A percentile compares a stretch with the other conserved stretches of the same genome.
phyloP scores from a whole-genome alignment of 2,329 filamentous ascomycete species.

The Penicillium crustosum region DNA sequence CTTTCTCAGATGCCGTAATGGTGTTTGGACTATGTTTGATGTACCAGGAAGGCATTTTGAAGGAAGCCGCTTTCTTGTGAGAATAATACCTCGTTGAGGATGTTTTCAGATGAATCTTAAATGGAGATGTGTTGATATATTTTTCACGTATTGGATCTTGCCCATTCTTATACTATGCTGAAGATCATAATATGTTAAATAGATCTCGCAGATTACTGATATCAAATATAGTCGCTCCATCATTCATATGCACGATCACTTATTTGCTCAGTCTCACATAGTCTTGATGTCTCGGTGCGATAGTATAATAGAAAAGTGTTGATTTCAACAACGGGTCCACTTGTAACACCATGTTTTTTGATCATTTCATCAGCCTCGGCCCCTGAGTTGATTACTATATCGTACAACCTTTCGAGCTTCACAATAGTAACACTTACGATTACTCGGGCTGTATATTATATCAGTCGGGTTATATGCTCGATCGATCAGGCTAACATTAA shows the following conservation, averaged over 20 bases:
- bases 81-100: neutral
- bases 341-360: neutral
- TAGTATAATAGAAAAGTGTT: neutral
- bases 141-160: neutral
- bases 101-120: neutral
- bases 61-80: neutral
- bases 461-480: neutral
- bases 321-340: too few relatives aligned
- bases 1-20: conserved; percentile 1
- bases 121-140: neutral
- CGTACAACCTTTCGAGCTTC: neutral
- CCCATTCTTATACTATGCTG: neutral
- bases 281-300: neutral
- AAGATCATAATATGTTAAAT: neutral
- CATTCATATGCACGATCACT: neutral
- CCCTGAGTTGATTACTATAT: neutral
- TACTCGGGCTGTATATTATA: neutral
- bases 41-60: neutral
- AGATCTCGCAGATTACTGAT: neutral
- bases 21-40: conserved; percentile 3
- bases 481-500: neutral
- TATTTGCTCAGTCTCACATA: too few relatives aligned
- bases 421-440: neutral
- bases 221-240: neutral
- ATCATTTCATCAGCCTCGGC: conserved; percentile 8